Percentiles rank a stretch among this genome's conserved stretches.
These are phyloP conservation scores for Gossypium gossypioides DNA, from an alignment of 441 rosid species.

Conservation along the genomic window DNA sequence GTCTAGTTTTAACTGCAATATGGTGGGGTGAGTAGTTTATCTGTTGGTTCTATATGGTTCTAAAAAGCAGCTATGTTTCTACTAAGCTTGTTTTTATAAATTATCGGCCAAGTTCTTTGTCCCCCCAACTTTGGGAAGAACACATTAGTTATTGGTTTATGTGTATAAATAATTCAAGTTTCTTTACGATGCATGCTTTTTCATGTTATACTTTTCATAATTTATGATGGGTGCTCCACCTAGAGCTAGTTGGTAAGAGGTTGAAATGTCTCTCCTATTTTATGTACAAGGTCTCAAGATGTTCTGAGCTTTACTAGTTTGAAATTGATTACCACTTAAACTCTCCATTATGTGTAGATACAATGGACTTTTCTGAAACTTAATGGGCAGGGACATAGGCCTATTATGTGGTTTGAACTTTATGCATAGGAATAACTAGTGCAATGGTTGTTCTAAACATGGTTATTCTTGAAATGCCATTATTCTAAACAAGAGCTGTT, in stretches of 20 bases:
- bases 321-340: not conserved
- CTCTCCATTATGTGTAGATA: not conserved
- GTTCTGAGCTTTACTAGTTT: not conserved
- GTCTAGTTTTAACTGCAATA: slow-evolving; percentile 93
- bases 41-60: not conserved
- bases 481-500: not conserved
- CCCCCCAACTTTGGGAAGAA: not conserved
- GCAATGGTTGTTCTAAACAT: not conserved
- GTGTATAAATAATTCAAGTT: not conserved
- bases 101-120: not conserved
- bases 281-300: not conserved
- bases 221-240: not conserved
- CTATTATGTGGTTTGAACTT: not conserved
- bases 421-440: not conserved
- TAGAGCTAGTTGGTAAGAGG: not conserved
- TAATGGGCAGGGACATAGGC: not conserved
- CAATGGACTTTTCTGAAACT: not conserved
- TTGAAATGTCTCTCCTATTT: not conserved
- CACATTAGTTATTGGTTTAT: not conserved
- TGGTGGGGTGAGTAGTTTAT: slow-evolving; percentile 70
- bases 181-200: not conserved
- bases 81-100: not conserved
- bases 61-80: not conserved
- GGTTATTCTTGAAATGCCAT: not conserved
- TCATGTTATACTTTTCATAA: not conserved